phyloP scores from a whole-genome alignment of 192 early-diverging fungal genomes.

The Rhizoclosmatium sp. region DNA sequence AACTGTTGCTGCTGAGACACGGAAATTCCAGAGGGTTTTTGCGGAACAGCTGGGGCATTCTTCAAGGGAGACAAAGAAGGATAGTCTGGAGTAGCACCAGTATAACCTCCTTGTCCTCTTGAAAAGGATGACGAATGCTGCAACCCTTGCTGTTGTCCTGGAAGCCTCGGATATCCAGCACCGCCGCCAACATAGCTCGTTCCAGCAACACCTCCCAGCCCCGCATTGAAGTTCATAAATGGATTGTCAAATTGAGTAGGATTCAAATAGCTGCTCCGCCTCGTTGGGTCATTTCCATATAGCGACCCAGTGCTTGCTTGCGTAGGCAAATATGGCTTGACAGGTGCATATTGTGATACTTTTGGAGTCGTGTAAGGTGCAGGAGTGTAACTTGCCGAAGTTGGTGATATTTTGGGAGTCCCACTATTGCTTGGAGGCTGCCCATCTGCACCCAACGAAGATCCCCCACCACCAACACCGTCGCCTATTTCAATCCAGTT shows the following conservation, averaged over 20 bases:
- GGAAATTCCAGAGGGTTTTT: slow-evolving; percentile 21
- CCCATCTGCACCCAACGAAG: slow-evolving; percentile 13
- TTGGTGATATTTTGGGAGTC: background rate
- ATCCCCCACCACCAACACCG: slow-evolving; percentile 33
- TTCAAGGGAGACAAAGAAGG: slow-evolving; percentile 18
- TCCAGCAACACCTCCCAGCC: background rate
- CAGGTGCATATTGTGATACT: background rate
- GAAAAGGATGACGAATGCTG: slow-evolving; percentile 12
- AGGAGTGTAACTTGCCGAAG: background rate
- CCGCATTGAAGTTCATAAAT: slow-evolving; percentile 37
- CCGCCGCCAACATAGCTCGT: no score
- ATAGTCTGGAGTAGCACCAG: slow-evolving; percentile 20
- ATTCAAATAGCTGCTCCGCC: slow-evolving; percentile 9
- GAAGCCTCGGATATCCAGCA: slow-evolving; percentile 3
- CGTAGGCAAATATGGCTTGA: background rate
- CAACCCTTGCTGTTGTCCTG: background rate
- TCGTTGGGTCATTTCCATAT: background rate
- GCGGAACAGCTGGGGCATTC: slow-evolving; percentile 32
- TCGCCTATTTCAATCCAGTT: slow-evolving; percentile 58
- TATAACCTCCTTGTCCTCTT: slow-evolving; percentile 15
- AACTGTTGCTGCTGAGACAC: slow-evolving; percentile 2
- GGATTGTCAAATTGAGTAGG: slow-evolving; percentile 43
- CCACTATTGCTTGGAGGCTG: background rate
- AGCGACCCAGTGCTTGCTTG: background rate
- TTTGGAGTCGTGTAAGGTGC: background rate